These are phyloP conservation scores for Cladophialophora exuberans DNA, from an alignment of 2,329 filamentous ascomycete genomes.

Conservation along the genomic window DNA sequence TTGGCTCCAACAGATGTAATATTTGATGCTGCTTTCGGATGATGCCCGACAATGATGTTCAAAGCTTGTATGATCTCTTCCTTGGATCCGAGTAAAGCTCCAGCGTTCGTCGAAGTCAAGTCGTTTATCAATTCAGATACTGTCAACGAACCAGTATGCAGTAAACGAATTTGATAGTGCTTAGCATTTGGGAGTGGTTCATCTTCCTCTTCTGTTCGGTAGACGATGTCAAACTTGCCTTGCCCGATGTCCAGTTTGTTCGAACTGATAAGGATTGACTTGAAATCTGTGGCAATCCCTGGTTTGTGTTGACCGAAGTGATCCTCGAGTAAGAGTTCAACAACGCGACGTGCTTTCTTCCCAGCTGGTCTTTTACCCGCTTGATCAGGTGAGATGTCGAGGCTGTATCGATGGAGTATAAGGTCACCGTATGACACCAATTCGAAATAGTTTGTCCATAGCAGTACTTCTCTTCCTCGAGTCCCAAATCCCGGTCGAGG, in stretches of 20 bases:
- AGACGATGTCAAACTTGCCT: not conserved
- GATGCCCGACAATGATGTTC: slow-evolving; percentile 8
- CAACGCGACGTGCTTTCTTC: slow-evolving; percentile 52
- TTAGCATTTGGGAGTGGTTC: not conserved
- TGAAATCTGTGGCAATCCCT: slow-evolving; percentile 46
- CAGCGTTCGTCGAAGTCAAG: not conserved
- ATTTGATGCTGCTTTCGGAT: not conserved
- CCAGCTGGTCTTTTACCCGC: slow-evolving; percentile 38
- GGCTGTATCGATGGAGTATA: slow-evolving; percentile 46
- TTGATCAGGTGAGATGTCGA: slow-evolving; percentile 39
- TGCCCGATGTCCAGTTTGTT: slow-evolving; percentile 29
- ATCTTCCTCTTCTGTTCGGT: not conserved
- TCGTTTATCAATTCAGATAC: not conserved
- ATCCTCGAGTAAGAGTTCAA: slow-evolving; percentile 53
- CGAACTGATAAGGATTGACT: slow-evolving; percentile 41
- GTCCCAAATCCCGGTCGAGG: slow-evolving; percentile 46
- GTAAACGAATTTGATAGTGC: not conserved
- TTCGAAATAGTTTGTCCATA: slow-evolving; percentile 47
- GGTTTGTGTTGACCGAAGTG: slow-evolving; percentile 36
- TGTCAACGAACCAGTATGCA: not conserved
- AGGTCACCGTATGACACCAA: slow-evolving; percentile 41
- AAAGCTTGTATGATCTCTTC: slow-evolving; percentile 2
- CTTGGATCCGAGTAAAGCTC: not conserved
- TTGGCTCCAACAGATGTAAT: not conserved
- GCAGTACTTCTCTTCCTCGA: slow-evolving; percentile 36